These are phyloP conservation scores for Fusarium sp. DNA, from an alignment of 2,329 filamentous ascomycete genomes.

Conservation along the genomic window DNA sequence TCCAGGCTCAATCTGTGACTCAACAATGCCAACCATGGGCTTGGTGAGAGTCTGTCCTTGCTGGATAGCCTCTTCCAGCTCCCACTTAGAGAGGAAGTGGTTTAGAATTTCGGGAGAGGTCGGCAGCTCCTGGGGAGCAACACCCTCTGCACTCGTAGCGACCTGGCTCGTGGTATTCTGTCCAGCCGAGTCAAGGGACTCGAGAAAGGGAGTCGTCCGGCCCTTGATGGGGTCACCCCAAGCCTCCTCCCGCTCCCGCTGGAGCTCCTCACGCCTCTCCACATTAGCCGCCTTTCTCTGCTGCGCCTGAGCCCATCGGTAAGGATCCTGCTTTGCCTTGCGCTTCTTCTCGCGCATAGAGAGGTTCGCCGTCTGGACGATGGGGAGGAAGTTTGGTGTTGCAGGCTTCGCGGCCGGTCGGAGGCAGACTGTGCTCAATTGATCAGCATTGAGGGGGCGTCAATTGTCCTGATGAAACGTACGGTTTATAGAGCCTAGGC, in stretches of 20 bases:
- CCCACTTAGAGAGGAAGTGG: constrained; percentile 76
- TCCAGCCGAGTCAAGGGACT: constrained; percentile 79
- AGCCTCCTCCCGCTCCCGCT: constrained; percentile 70
- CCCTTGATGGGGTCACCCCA: constrained; percentile 86
- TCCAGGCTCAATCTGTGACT: constrained; percentile 56
- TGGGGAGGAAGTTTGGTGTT: constrained; percentile 65
- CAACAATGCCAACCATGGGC: constrained; percentile 59
- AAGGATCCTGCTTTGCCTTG: constrained; percentile 81
- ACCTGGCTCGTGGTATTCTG: constrained; percentile 55
- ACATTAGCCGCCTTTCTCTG: constrained; percentile 88
- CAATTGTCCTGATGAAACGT: constrained; percentile 46
- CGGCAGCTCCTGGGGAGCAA: constrained; percentile 56
- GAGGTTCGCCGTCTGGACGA: constrained; percentile 74
- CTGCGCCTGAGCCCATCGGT: constrained; percentile 81
- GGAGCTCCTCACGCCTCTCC: constrained; percentile 77
- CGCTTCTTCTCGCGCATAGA: constrained; percentile 73
- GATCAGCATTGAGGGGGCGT: constrained; percentile 37
- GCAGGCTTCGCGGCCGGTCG: constrained; percentile 63
- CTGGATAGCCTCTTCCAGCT: constrained; percentile 74
- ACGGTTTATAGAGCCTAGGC: constrained; percentile 72
- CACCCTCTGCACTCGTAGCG: constrained; percentile 56
- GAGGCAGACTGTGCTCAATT: constrained; percentile 65
- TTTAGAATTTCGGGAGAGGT: constrained; percentile 73
- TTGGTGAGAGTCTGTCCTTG: constrained; percentile 77
- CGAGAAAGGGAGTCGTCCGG: constrained; percentile 82